phyloP scores from a whole-genome alignment of 2,329 filamentous ascomycete species.

The Septoria petroselini region DNA sequence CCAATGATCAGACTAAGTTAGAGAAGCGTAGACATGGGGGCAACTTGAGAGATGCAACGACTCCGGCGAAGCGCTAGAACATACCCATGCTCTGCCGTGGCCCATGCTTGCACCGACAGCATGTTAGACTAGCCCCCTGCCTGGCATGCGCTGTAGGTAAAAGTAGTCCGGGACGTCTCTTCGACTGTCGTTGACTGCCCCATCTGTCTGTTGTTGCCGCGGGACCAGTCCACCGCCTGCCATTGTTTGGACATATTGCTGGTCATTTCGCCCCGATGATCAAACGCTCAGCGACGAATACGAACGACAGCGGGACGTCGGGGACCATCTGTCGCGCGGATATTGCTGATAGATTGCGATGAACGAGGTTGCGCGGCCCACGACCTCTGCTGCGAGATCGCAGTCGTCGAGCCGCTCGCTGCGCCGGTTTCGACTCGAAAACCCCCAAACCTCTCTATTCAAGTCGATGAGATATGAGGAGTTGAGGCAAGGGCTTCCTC shows the following conservation, averaged over 20 bases:
- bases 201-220: too few species aligned
- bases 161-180: neutral
- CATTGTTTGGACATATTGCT: too few species aligned
- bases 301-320: too few species aligned
- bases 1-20: neutral
- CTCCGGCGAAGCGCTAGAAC: neutral
- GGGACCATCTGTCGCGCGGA: neutral
- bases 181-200: too few species aligned
- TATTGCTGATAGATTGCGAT: slow-evolving; percentile 7
- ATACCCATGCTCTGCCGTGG: slow-evolving; percentile 6
- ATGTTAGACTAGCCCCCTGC: slow-evolving; percentile 13
- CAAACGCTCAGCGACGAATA: too few species aligned
- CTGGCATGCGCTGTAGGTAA: slow-evolving; percentile 8
- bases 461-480: slow-evolving; percentile 18
- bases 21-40: neutral
- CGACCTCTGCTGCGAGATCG: slow-evolving; percentile 1
- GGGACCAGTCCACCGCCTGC: too few species aligned
- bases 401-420: slow-evolving; percentile 4
- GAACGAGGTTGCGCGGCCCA: slow-evolving; percentile 3
- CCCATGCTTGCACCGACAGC: too few species aligned
- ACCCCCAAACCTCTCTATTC: neutral
- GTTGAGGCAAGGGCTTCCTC: slow-evolving; percentile 6
- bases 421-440: neutral
- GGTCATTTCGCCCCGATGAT: too few species aligned
- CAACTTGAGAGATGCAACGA: neutral